Conservation (phyloP, 2,329 filamentous ascomycete genomes). For the Mycocentrospora acerina region DNA sequence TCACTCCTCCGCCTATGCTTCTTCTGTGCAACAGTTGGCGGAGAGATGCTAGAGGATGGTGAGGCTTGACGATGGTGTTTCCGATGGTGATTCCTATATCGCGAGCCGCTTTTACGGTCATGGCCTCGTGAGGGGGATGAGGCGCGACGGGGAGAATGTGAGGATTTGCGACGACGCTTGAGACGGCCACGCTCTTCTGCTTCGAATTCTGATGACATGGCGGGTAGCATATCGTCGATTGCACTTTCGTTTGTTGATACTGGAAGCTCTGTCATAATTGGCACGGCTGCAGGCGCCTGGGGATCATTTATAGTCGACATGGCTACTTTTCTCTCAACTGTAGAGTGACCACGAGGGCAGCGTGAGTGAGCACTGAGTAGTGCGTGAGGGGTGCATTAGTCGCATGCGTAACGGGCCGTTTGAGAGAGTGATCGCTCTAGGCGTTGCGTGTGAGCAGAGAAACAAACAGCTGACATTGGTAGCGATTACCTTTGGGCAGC, state of each 20-base stretch:
- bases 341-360: slow-evolving; percentile 3
- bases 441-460: too few relatives aligned
- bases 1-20: slow-evolving; percentile 37
- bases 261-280: slow-evolving; percentile 2
- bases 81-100: slow-evolving; percentile 33
- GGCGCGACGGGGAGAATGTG: slow-evolving; percentile 31
- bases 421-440: slow-evolving; percentile 11
- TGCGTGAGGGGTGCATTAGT: slow-evolving; percentile 22
- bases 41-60: slow-evolving; percentile 24
- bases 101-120: slow-evolving; percentile 33
- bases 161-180: slow-evolving; percentile 33
- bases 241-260: slow-evolving; percentile 39
- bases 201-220: slow-evolving; percentile 41
- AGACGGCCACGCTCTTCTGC: slow-evolving; percentile 35
- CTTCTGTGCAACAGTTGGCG: slow-evolving; percentile 19
- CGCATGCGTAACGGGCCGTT: slow-evolving; percentile 21
- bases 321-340: slow-evolving; percentile 8
- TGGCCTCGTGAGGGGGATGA: slow-evolving; percentile 38
- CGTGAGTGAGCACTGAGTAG: slow-evolving; percentile 4
- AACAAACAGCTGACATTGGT: too few relatives aligned
- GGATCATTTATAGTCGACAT: background rate
- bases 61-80: slow-evolving; percentile 34
- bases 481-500: too few relatives aligned
- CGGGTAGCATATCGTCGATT: slow-evolving; percentile 46
- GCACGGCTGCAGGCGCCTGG: slow-evolving; percentile 1